Base-by-base conservation (phyloP, 768 basidiomycete species). In the Dioszegia crocea region DNA sequence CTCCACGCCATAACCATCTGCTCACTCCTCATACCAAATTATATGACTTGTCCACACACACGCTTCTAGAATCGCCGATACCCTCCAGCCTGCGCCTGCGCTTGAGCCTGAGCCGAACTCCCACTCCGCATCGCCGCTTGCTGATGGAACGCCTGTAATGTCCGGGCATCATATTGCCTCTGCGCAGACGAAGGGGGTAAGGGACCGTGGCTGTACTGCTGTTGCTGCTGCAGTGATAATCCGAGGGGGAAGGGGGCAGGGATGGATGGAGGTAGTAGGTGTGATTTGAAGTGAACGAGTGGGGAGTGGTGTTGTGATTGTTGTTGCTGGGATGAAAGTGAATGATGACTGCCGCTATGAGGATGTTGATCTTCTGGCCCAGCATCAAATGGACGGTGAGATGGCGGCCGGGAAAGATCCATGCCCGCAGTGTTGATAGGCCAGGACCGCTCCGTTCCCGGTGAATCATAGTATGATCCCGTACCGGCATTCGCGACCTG, bases 71-170 rank as follows among this genome's bases (percentile, higher is more conserved):
- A 53, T 4, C 51, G 36, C 8, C 51, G n/a, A 41, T 53, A 53
- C 26, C 51, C 51, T 12, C 51, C 33, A 4, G 21, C 30, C 24
- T 36, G 31, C 1, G 26, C 51, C 14, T 33, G 33, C 51, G 38
- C 51, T 31, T 40, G 51, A 30, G 33, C 30, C 33, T 19, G 30
- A 26, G 29, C 33, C 33, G 33, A 6, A 27, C 26, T 53, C 38
- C 51, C 51, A 40, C 51, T 41, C 51, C 51, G 36, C 38, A 53
- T 39, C 26, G 51, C 51, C 51, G 51, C 51, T 38, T 53, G 51
- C 39, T 53, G 51, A 40, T 53, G 51, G 17, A 40, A 53, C 24
- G 51, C 51, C 51, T 53, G 51, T 17, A 53, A 17, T 14, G 51
- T 19, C 23, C 51, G 12, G n/a, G 51, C 51, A 27, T 53, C 51